Evolutionary conservation across 495 filamentous ascomycete species (phyloP), one percentile per base, ranked within the genome.

Genomic region (Lophiotrema nucula): DNA sequence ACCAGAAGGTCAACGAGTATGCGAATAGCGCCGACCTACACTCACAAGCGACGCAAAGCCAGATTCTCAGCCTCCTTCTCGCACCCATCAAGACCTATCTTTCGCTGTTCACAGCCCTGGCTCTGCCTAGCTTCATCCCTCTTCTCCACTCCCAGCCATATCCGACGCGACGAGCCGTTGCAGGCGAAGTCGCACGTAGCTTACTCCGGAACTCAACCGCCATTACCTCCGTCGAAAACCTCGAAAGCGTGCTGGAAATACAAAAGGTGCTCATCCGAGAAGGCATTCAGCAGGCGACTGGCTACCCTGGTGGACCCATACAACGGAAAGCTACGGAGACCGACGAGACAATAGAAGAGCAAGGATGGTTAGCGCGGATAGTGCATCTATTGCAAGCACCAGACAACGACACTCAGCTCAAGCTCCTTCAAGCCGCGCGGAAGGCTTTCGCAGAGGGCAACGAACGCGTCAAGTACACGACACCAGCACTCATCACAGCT

Each of bases 271-370:
- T 98, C 38, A 95, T 98, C 66, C 92, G 87, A 55, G 95, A 97
- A 71, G 93, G 92, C 5, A 83, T 85, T 15, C 92, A 96, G 61
- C 85, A 92, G 52, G 84, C 89, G 15, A 79, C 80, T 39, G 89
- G 89, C 23, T 96, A 95, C 66, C 88, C 90, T 11, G 90, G 89
- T 4, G 81, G 85, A 24, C 85, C 88, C 47, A 68, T 80, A 1
- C 81, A 84, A 50, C 74, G 73, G 72, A 86, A 80, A 67, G 87
- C 75, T 54, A 78, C 70, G 44, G 87, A 95, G 62, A 97, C 95
- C 1, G 95, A 97, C 37, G 93, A 98, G 72, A 97, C 92, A 0
- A 83, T 97, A 58, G 92, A 97, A 71, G 93, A 97, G 72, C 93
- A 98, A 78, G 93, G 93, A 31, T 95, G 90, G 87, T 76, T 98